Percentiles rank a stretch among this genome's conserved stretches.
Evolutionary conservation across 352 stramenopile genomes (phyloP).

Genomic region (Globisporangium emineosum): DNA sequence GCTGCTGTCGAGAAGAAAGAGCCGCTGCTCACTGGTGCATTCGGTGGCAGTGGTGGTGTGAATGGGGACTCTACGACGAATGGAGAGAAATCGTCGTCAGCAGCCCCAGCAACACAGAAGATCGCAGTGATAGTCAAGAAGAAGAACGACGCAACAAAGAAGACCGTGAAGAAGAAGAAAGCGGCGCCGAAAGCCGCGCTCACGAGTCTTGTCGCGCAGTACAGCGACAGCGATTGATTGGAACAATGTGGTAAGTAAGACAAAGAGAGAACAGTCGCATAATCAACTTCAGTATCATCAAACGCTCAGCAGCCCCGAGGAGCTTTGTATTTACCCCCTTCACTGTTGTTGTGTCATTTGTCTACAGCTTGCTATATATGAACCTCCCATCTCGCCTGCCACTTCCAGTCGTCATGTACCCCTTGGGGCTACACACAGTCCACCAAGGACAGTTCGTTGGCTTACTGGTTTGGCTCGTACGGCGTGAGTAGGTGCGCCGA

Average conservation of each 20-base stretch:
- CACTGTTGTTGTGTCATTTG: background rate
- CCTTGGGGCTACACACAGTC: background rate
- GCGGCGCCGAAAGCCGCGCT: slow-evolving; percentile 33
- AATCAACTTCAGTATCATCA: background rate
- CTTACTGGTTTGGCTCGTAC: slow-evolving; percentile 76
- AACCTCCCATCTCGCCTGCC: slow-evolving; percentile 2
- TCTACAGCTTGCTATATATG: slow-evolving; percentile 6
- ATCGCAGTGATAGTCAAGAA: slow-evolving; percentile 35
- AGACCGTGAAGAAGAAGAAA: slow-evolving; percentile 31
- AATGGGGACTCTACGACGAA: background rate
- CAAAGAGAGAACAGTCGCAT: background rate
- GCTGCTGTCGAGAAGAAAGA: background rate
- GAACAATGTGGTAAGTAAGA: background rate
- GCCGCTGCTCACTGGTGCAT: background rate
- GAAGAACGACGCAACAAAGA: slow-evolving; percentile 22
- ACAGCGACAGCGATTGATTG: slow-evolving; percentile 66
- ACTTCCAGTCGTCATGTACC: background rate
- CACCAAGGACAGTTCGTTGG: background rate
- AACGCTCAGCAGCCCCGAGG: background rate
- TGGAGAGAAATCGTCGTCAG: slow-evolving; percentile 9
- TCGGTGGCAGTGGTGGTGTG: background rate
- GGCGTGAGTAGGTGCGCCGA: slow-evolving; percentile 94
- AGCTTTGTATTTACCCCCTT: background rate
- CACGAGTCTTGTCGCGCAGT: slow-evolving; percentile 67
- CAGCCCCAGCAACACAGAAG: slow-evolving; percentile 16